These are phyloP conservation scores for Candida hungchunana DNA, from an alignment of 805 yeast species.

Conservation along the genomic window DNA sequence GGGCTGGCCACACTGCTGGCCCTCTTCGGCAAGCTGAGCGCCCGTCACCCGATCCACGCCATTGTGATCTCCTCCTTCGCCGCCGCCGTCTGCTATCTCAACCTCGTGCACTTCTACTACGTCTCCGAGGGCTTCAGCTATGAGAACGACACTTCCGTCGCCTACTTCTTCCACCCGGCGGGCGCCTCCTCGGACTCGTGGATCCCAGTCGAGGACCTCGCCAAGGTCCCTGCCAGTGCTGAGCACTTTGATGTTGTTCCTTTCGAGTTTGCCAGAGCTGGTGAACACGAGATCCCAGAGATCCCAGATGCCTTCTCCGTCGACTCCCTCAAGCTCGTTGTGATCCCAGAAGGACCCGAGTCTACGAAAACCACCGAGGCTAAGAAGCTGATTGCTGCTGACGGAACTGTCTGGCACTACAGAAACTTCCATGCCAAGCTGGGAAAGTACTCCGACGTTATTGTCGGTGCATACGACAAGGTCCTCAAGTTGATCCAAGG, in stretches of 20 bases:
- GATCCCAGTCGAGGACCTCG: conserved; percentile 42
- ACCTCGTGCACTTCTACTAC: conserved; percentile 61
- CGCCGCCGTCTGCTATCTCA: conserved; percentile 77
- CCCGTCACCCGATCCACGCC: conserved; percentile 83
- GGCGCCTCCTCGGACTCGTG: conserved; percentile 36
- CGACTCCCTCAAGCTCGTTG: conserved; percentile 39
- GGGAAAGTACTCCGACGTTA: conserved; percentile 51
- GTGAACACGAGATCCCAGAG: conserved; percentile 37
- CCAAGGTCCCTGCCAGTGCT: conserved; percentile 34
- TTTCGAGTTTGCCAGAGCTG: conserved; percentile 48
- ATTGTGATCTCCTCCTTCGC: conserved; percentile 66
- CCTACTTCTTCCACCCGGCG: conserved; percentile 35
- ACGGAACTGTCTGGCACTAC: conserved; percentile 57
- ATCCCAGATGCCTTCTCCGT: conserved; percentile 37
- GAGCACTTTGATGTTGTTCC: conserved; percentile 50
- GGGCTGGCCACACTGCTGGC: conserved; percentile 39
- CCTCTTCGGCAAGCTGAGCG: conserved; percentile 48
- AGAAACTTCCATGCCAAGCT: conserved; percentile 51
- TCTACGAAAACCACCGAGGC: conserved; percentile 9
- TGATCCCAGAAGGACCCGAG: conserved; percentile 24
- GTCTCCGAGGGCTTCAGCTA: conserved; percentile 31
- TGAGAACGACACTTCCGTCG: conserved; percentile 29
- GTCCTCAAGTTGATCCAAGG: conserved; percentile 48
- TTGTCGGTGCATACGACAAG: conserved; percentile 36
- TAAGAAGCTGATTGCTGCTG: conserved; percentile 22